Percentiles rank a stretch among this genome's conserved stretches.
Conservation (phyloP, 257 asterid species). For the Plantago major region DNA sequence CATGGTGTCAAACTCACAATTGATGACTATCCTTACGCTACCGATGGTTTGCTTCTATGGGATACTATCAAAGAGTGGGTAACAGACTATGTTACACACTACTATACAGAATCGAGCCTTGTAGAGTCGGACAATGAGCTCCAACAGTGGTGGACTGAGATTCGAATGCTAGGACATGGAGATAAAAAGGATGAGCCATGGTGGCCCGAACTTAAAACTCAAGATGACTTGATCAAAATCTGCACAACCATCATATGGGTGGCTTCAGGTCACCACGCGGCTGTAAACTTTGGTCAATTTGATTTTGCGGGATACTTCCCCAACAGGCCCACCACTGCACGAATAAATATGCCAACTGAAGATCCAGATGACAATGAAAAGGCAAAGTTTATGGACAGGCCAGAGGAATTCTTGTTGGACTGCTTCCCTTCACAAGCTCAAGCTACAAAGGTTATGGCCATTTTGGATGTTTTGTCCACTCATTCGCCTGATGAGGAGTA, state of each 20-base stretch:
- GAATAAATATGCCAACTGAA: constrained; percentile 55
- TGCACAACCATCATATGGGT: constrained; percentile 66
- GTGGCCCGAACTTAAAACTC: constrained; percentile 64
- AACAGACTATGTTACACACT: constrained; percentile 46
- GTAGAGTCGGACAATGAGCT: constrained; percentile 51
- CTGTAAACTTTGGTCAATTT: constrained; percentile 75
- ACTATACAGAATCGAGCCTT: constrained; percentile 33
- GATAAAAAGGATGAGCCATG: constrained; percentile 70
- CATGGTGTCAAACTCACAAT: constrained; percentile 62
- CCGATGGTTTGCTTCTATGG: constrained; percentile 69
- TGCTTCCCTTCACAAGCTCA: constrained; percentile 65
- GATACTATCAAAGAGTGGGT: constrained; percentile 65
- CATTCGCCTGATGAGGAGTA: constrained; percentile 91
- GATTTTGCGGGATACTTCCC: constrained; percentile 62
- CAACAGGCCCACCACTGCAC: constrained; percentile 58
- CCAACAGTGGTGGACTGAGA: constrained; percentile 75
- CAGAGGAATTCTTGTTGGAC: constrained; percentile 45
- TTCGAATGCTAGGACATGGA: constrained; percentile 51
- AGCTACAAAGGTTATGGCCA: constrained; percentile 43
- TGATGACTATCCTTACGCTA: constrained; percentile 75
- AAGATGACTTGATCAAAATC: constrained; percentile 38
- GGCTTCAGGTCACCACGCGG: constrained; percentile 73
- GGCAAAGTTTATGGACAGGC: constrained; percentile 40
- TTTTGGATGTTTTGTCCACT: constrained; percentile 55
- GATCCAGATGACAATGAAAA: constrained; percentile 38